Percentiles rank a stretch among this genome's conserved stretches.
Evolutionary conservation across 805 yeast species (phyloP).

Genomic region (Brettanomyces custersianus): DNA sequence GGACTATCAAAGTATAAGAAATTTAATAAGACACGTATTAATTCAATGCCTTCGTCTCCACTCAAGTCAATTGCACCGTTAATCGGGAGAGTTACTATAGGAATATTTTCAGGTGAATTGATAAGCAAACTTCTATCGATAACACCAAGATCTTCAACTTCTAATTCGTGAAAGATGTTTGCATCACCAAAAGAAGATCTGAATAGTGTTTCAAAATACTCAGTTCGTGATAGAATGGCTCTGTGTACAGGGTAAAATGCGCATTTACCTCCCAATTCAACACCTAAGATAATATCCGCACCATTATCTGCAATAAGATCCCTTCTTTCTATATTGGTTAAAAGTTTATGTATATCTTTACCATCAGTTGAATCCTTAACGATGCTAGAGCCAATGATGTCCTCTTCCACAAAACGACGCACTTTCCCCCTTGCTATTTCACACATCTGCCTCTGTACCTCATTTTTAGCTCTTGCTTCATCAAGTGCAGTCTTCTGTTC

Average conservation of each 20-base stretch:
- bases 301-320: constrained; percentile 16
- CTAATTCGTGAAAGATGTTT: constrained; percentile 11
- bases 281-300: constrained; percentile 42
- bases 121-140: constrained; percentile 13
- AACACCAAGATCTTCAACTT: constrained; percentile 7
- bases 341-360: constrained; percentile 1
- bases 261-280: constrained; percentile 15
- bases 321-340: constrained; percentile 17
- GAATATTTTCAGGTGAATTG: constrained; percentile 9
- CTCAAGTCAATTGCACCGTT: background rate
- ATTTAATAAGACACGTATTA: constrained; percentile 19
- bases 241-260: constrained; percentile 55
- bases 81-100: constrained; percentile 14
- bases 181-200: constrained; percentile 33
- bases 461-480: constrained; percentile 25
- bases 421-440: constrained; percentile 29
- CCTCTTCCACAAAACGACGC: constrained; percentile 19
- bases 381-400: constrained; percentile 13
- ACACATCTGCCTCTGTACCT: constrained; percentile 24
- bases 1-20: constrained; percentile 56
- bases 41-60: constrained; percentile 3
- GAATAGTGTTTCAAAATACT: constrained; percentile 58
- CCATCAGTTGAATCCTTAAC: background rate
- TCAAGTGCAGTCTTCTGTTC: constrained; percentile 12
- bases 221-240: constrained; percentile 50